Conservation (phyloP, 805 yeast species). For the Candida argentea region DNA sequence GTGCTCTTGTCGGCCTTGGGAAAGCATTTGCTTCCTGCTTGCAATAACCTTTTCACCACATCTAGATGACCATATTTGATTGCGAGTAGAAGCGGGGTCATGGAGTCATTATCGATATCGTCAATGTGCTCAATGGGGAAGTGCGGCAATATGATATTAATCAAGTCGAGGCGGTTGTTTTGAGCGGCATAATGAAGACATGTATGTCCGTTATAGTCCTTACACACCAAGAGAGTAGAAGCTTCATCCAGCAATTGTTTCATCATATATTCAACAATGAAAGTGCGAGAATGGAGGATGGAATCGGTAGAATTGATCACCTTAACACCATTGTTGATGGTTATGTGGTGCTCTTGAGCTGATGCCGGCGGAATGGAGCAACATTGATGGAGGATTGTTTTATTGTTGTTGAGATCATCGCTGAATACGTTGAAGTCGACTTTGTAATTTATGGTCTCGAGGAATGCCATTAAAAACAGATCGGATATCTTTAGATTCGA, state of each 20-base stretch:
- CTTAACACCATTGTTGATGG: slow-evolving; percentile 34
- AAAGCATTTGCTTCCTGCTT: slow-evolving; percentile 24
- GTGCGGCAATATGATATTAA: slow-evolving; percentile 30
- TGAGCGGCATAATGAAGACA: slow-evolving; percentile 84
- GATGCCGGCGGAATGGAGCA: slow-evolving; percentile 31
- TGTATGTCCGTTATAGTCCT: slow-evolving; percentile 65
- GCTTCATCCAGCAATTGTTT: slow-evolving; percentile 10
- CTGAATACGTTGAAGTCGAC: slow-evolving; percentile 59
- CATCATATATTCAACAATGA: slow-evolving; percentile 26
- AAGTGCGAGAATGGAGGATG: slow-evolving; percentile 26
- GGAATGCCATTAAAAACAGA: slow-evolving; percentile 42
- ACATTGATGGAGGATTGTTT: slow-evolving; percentile 68
- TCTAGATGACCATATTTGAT: slow-evolving; percentile 56
- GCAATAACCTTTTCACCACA: slow-evolving; percentile 21
- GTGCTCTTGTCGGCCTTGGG: slow-evolving; percentile 39
- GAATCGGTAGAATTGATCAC: slow-evolving; percentile 27
- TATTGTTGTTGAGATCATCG: slow-evolving; percentile 45
- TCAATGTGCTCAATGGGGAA: slow-evolving; percentile 32
- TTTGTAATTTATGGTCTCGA: slow-evolving; percentile 27
- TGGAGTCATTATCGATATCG: slow-evolving; percentile 58
- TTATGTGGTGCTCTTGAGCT: slow-evolving; percentile 25
- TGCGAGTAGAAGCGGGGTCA: slow-evolving; percentile 75
- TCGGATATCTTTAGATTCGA: slow-evolving; percentile 58
- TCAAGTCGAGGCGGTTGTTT: slow-evolving; percentile 35
- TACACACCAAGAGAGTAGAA: slow-evolving; percentile 17